Conservation (phyloP, 1,284 basidiomycete genomes). For the Leccinum solheimii region DNA sequence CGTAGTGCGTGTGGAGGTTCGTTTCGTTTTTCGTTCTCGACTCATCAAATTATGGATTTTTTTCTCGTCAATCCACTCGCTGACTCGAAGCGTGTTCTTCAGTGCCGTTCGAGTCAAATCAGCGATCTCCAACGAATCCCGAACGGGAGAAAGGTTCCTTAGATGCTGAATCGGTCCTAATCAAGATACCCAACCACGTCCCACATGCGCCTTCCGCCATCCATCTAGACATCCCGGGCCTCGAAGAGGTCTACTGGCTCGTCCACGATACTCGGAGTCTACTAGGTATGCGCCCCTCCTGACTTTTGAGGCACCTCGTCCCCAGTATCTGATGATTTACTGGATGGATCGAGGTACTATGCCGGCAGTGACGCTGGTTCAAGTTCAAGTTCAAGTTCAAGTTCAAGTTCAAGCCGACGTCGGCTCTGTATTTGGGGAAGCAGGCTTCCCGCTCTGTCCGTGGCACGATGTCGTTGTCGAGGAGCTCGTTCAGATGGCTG, state of each 20-base stretch:
- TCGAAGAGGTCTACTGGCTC: slow-evolving; percentile 5
- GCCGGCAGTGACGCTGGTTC: neutral
- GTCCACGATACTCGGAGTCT: neutral
- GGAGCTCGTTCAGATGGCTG: neutral
- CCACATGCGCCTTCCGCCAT: neutral
- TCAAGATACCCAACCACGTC: neutral
- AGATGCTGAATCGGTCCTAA: too few species aligned
- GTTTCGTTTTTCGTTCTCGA: neutral
- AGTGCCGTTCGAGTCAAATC: too few species aligned
- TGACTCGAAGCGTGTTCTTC: too few species aligned
- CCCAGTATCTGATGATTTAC: neutral
- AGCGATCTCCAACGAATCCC: too few species aligned
- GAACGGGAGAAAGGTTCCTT: too few species aligned
- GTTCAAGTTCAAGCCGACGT: too few species aligned
- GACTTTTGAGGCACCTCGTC: neutral
- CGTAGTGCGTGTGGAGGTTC: slow-evolving; percentile 46
- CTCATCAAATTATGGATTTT: neutral
- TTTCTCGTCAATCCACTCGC: too few species aligned
- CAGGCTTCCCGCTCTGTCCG: neutral
- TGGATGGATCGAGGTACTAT: neutral
- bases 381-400: too few species aligned
- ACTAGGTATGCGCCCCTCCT: neutral
- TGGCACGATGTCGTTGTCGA: neutral
- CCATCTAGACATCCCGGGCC: neutral
- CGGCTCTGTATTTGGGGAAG: neutral